Evolutionary conservation across 768 basidiomycete species (phyloP).

Genomic region (Atractiella rhizophila): DNA sequence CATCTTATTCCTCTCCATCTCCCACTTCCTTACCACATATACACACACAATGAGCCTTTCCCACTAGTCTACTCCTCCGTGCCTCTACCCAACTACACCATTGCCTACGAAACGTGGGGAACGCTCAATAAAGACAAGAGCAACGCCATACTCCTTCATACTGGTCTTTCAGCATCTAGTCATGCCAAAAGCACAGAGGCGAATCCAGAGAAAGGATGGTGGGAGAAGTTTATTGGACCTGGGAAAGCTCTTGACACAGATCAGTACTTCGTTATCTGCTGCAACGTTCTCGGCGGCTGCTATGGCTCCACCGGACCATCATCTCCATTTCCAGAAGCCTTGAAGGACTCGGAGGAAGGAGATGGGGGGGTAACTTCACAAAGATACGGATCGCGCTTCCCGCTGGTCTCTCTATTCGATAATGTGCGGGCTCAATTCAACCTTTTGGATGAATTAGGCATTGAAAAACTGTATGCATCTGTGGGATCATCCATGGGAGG

Average conservation of each 20-base stretch:
- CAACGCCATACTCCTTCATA: constrained; percentile 85
- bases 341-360: no score
- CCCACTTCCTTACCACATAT: constrained; percentile 41
- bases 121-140: constrained; percentile 45
- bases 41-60: constrained; percentile 38
- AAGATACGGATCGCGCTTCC: constrained; percentile 73
- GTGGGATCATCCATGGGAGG: constrained; percentile 93
- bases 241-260: constrained; percentile 81
- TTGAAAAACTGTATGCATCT: constrained; percentile 67
- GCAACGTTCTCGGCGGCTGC: constrained; percentile 89
- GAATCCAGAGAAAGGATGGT: constrained; percentile 78
- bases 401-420: constrained; percentile 76
- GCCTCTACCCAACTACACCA: constrained; percentile 45
- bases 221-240: constrained; percentile 95
- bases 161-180: constrained; percentile 82
- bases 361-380: no score
- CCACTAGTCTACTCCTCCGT: constrained; percentile 36
- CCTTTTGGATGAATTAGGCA: constrained; percentile 56
- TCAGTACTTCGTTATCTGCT: constrained; percentile 76
- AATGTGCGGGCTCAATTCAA: constrained; percentile 86
- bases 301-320: constrained; percentile 93
- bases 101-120: constrained; percentile 98
- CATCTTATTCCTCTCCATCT: constrained; percentile 12
- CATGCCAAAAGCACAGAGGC: constrained; percentile 60
- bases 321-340: constrained; percentile 36